Evolutionary conservation across 2,329 filamentous ascomycete species (phyloP), one percentile per base, ranked within the genome.

Genomic region (Metarhizium anisopliae): DNA sequence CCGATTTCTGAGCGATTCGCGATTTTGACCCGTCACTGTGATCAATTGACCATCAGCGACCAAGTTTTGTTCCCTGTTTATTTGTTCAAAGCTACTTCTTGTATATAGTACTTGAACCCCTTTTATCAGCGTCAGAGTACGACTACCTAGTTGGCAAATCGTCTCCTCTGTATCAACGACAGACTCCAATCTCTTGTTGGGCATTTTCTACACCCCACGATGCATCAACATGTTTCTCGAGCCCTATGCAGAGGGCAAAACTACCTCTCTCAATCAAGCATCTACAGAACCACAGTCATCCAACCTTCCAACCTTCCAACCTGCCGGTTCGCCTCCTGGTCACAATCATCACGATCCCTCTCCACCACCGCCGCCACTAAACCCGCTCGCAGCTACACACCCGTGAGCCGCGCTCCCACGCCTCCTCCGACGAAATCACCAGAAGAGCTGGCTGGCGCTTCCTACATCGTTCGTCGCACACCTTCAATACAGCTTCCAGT

Each of bases 401-500:
- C 47, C 63, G 63, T 64, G 4, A 63, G 62, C 55, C 67, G 63
- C 14, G 56, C 61, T 5, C 63, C 67, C 47, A 57, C 63, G 5
- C 67, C 69, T 18, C 63, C 63, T 1, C 67, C 70, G 4, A 60
- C 66, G 10, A 70, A 68, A 54, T 64, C 68, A 0, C 51, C 58
- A 8, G 63, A 68, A 40, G 62, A 71, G 51, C 62, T 72, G 13
- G 59, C 60, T 13, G 52, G 59, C 13, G 56, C 62, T 29, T 79
- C 82, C 11, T 96, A 91, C 75, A 79, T 85, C 64, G 79, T 97
- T 60, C 77, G 77, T 53, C 86, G 90, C 59, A 93, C 90, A 3
- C 74, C 77, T 1, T 85, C 82, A 42, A 81, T 84, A 51, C 83
- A 90, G 61, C 75, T 94, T 2, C 84, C 90, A 29, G 81, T 97